Conservation (phyloP, 352 stramenopile genomes). For the Aphanomyces cochlioides region DNA sequence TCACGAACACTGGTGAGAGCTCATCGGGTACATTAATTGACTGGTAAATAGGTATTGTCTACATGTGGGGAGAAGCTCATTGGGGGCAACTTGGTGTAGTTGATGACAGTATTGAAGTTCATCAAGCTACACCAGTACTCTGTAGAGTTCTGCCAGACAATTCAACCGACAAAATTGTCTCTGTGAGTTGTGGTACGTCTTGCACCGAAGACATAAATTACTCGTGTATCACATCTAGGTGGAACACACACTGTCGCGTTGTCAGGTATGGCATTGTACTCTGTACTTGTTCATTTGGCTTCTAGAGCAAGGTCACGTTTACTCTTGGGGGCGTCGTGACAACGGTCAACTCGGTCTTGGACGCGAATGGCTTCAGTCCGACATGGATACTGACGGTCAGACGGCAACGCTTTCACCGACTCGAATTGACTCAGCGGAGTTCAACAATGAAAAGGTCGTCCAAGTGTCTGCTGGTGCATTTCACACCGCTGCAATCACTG, state of each 20-base stretch:
- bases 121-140: constrained; percentile 64
- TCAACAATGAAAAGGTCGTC: constrained; percentile 65
- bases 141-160: constrained; percentile 53
- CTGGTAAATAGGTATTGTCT: constrained; percentile 45
- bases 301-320: constrained; percentile 48
- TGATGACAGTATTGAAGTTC: constrained; percentile 53
- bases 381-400: constrained; percentile 10
- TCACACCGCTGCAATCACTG: constrained; percentile 73
- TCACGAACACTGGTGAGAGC: constrained; percentile 56
- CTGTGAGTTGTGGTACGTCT: constrained; percentile 61
- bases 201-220: too few species aligned
- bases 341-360: constrained; percentile 61
- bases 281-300: background rate
- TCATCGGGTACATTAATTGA: background rate
- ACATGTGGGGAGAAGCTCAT: constrained; percentile 81
- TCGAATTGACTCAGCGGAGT: constrained; percentile 30
- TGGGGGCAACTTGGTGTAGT: constrained; percentile 74
- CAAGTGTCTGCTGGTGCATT: constrained; percentile 79
- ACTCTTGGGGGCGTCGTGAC: constrained; percentile 54
- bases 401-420: constrained; percentile 1
- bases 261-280: constrained; percentile 31
- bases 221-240: constrained; percentile 24
- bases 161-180: constrained; percentile 56
- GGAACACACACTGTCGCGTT: constrained; percentile 70
- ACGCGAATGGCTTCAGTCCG: constrained; percentile 19